These are phyloP conservation scores for Daedalea quercina DNA, from an alignment of 768 basidiomycete species.

Conservation along the genomic window DNA sequence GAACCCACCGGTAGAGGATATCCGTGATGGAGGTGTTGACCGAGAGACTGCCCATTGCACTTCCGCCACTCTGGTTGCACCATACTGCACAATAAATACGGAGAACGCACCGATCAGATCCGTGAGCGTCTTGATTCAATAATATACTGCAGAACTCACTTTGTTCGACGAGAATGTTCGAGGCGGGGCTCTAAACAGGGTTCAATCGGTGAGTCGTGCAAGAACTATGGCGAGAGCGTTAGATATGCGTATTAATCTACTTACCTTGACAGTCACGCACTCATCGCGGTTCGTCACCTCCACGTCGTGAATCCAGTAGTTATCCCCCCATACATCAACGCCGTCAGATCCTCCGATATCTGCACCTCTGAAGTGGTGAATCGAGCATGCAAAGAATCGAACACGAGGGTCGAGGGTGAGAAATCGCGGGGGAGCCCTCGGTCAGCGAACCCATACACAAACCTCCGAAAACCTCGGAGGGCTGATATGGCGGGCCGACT, in stretches of 20 bases:
- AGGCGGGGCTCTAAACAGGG: constrained; percentile 13
- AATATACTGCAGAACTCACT: constrained; percentile 10
- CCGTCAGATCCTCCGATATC: constrained; percentile 25
- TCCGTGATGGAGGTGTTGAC: constrained; percentile 21
- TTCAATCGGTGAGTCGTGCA: not conserved
- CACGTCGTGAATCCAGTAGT: constrained; percentile 27
- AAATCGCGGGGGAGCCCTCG: too few species aligned
- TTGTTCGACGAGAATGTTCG: constrained; percentile 23
- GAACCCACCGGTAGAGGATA: constrained; percentile 14
- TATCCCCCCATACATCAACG: constrained; percentile 24
- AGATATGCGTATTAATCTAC: too few species aligned
- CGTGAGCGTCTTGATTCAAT: too few species aligned
- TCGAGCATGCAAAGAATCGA: not conserved
- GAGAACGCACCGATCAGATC: too few species aligned
- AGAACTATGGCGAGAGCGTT: too few species aligned
- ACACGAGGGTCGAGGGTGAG: not conserved
- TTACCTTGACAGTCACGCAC: constrained; percentile 27
- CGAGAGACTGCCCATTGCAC: constrained; percentile 21
- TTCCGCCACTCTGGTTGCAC: constrained; percentile 27
- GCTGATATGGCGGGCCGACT: too few species aligned
- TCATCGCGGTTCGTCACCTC: constrained; percentile 27
- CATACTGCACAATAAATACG: constrained; percentile 12
- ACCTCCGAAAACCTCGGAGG: too few species aligned
- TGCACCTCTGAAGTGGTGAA: constrained; percentile 1
- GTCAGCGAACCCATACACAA: too few species aligned